These are phyloP conservation scores for Solanum virginianum DNA, from an alignment of 257 asterid species.

Conservation along the genomic window DNA sequence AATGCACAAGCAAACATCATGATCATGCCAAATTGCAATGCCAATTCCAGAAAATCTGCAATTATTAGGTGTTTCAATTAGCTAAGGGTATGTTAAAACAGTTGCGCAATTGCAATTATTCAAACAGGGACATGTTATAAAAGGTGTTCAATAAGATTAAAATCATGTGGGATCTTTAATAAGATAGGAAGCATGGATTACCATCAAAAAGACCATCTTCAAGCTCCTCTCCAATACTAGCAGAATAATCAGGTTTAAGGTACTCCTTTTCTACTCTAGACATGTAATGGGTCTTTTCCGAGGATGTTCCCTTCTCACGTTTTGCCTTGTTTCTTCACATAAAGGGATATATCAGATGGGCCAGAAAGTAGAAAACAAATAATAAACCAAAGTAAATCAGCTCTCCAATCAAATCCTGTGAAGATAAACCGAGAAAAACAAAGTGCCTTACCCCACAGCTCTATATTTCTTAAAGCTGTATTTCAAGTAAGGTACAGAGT, in stretches of 20 bases:
- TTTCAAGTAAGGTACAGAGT: slow-evolving; percentile 72
- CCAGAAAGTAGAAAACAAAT: not conserved
- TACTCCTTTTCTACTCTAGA: slow-evolving; percentile 81
- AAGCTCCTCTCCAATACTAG: slow-evolving; percentile 78
- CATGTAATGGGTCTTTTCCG: slow-evolving; percentile 34
- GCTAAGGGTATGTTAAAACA: not conserved
- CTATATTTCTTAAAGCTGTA: slow-evolving; percentile 69
- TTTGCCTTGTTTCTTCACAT: slow-evolving; percentile 57
- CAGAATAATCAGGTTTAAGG: slow-evolving; percentile 75
- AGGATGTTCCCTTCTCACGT: slow-evolving; percentile 30
- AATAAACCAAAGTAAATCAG: not conserved
- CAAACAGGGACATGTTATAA: not conserved
- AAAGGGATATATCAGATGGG: slow-evolving; percentile 1
- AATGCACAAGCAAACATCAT: slow-evolving; percentile 99
- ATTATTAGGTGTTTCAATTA: not conserved
- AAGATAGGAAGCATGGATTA: slow-evolving; percentile 8
- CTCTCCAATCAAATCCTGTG: not conserved
- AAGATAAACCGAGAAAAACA: not conserved
- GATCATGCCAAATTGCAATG: slow-evolving; percentile 89
- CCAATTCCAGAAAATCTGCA: slow-evolving; percentile 90
- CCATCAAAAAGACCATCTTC: slow-evolving; percentile 99
- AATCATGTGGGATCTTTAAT: not conserved
- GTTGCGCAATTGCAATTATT: not conserved
- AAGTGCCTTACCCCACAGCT: slow-evolving; percentile 48
- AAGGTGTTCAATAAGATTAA: not conserved